A percentile compares a stretch with the other conserved stretches of the same genome.
Conservation (phyloP, 2,329 filamentous ascomycete genomes). For the Hypoxylon rubiginosum region DNA sequence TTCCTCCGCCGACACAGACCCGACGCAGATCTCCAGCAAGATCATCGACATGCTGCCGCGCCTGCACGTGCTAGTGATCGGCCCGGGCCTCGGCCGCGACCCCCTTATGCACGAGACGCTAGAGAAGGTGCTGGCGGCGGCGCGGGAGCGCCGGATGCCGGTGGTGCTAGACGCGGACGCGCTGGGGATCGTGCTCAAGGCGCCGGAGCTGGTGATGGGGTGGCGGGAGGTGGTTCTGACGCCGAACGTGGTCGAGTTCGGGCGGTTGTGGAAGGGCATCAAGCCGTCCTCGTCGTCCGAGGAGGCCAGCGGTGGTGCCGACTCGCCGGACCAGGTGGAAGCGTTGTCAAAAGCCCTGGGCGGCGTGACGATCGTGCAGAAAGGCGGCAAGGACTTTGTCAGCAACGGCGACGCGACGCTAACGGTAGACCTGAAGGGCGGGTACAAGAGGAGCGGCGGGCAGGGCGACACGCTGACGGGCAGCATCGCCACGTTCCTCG, state of each 20-base stretch:
- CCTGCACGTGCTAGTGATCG: slow-evolving; percentile 92
- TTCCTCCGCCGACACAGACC: slow-evolving; percentile 67
- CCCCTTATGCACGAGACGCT: slow-evolving; percentile 90
- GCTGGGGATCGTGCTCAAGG: slow-evolving; percentile 79
- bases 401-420: slow-evolving; percentile 83
- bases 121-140: slow-evolving; percentile 81
- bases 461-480: slow-evolving; percentile 97
- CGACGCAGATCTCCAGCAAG: slow-evolving; percentile 71
- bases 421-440: slow-evolving; percentile 82
- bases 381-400: slow-evolving; percentile 85
- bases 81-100: slow-evolving; percentile 92
- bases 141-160: slow-evolving; percentile 77
- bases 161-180: slow-evolving; percentile 95
- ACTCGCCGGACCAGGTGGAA: slow-evolving; percentile 67
- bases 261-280: slow-evolving; percentile 81
- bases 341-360: slow-evolving; percentile 80
- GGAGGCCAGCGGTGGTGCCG: slow-evolving; percentile 40
- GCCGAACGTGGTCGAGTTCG: slow-evolving; percentile 95
- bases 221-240: slow-evolving; percentile 90
- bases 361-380: slow-evolving; percentile 92
- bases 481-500: slow-evolving; percentile 87
- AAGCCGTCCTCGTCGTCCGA: slow-evolving; percentile 61
- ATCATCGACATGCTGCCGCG: slow-evolving; percentile 87
- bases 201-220: slow-evolving; percentile 82
- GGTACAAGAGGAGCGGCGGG: slow-evolving; percentile 89